A percentile compares a stretch with the other conserved stretches of the same genome.
These are phyloP conservation scores for Paracamarosporium sp. DNA, from an alignment of 2,329 filamentous ascomycete genomes.

Conservation along the genomic window DNA sequence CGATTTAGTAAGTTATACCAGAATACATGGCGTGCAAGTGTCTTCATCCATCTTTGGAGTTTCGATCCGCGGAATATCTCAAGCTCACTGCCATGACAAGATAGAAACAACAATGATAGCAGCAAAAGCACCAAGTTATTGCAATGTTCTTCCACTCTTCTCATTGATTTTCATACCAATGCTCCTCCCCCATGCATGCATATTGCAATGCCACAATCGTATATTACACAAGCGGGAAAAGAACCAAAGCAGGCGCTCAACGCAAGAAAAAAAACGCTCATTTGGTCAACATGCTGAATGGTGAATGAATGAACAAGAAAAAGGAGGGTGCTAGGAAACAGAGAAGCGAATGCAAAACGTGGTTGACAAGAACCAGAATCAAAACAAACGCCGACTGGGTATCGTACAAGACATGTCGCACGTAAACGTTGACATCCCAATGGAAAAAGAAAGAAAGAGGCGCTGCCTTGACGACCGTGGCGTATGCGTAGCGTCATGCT, in stretches of 20 bases:
- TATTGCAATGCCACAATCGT: neutral
- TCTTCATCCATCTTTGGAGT: no score
- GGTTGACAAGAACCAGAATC: neutral
- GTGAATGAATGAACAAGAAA: neutral
- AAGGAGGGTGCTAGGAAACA: neutral
- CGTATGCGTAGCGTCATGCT: neutral
- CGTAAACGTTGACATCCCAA: neutral
- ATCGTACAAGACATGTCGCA: conserved; percentile 2
- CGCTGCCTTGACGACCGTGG: conserved; percentile 2
- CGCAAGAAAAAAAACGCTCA: neutral
- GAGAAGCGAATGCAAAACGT: neutral
- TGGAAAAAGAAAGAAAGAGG: neutral
- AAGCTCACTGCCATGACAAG: no score
- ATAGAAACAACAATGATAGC: neutral
- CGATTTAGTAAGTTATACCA: no score
- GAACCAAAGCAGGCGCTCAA: no score
- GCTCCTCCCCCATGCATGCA: neutral
- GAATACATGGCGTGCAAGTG: no score
- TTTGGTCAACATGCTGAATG: neutral
- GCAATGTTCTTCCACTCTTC: neutral
- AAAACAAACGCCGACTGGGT: conserved; percentile 4
- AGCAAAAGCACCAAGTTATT: neutral
- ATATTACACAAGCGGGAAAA: neutral
- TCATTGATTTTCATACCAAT: neutral
- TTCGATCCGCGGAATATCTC: no score